phyloP scores from a whole-genome alignment of 768 basidiomycete species.

The Hygrocybe coccinea region DNA sequence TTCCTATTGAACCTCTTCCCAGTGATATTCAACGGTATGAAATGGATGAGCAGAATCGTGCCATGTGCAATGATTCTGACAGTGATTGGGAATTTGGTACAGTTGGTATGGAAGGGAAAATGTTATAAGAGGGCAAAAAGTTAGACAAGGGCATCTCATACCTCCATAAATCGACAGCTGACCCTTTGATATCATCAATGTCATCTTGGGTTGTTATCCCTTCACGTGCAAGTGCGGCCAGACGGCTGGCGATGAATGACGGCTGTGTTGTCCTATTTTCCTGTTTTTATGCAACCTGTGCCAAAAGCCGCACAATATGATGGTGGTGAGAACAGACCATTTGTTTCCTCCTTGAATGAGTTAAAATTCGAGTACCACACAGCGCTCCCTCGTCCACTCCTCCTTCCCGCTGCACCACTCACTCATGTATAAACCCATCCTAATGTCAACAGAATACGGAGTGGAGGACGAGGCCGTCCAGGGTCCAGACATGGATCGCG shows the following conservation, averaged over 20 bases:
- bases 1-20: neutral
- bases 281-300: neutral
- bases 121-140: neutral
- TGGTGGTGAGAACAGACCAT: constrained; percentile 26
- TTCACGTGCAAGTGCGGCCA: constrained; percentile 7
- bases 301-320: constrained; percentile 7
- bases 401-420: too few relatives aligned
- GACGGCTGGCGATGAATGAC: constrained; percentile 8
- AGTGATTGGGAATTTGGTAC: neutral
- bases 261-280: constrained; percentile 15
- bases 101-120: too few relatives aligned
- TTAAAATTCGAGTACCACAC: too few relatives aligned
- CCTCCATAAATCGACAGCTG: constrained; percentile 31
- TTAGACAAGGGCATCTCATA: neutral
- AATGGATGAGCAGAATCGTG: neutral
- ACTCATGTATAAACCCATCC: too few relatives aligned
- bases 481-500: too few relatives aligned
- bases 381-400: too few relatives aligned
- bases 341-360: too few relatives aligned
- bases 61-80: neutral
- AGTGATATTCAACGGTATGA: neutral
- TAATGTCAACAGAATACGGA: too few relatives aligned
- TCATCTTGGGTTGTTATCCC: constrained; percentile 2
- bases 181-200: constrained; percentile 19
- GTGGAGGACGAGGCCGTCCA: too few relatives aligned